Conservation (phyloP, 2,329 filamentous ascomycete species). For the Penicillium thymicola region DNA sequence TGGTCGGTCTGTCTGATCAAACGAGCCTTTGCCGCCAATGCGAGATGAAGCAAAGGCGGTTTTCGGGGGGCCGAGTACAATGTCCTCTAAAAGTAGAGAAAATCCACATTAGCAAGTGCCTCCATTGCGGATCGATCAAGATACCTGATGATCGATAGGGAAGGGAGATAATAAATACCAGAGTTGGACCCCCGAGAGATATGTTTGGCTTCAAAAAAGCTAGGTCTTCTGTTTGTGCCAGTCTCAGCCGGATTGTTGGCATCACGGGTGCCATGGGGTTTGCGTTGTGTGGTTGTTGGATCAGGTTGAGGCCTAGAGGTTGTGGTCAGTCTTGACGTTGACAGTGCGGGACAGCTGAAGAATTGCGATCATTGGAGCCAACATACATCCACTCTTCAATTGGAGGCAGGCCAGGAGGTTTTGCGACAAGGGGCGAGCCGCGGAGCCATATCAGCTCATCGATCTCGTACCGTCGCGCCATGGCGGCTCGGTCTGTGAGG, state of each 20-base stretch:
- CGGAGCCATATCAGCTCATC: conserved; percentile 73
- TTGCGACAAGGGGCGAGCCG: conserved; percentile 77
- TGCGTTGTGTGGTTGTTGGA: conserved; percentile 37
- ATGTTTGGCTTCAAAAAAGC: conserved; percentile 44
- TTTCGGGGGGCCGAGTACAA: conserved; percentile 80
- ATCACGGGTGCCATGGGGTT: conserved; percentile 36
- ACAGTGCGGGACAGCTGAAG: conserved; percentile 8
- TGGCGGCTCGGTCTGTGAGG: conserved; percentile 27
- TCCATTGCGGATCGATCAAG: not conserved
- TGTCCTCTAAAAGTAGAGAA: conserved; percentile 60
- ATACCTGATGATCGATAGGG: not conserved
- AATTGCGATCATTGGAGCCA: conserved; percentile 5
- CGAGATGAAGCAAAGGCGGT: conserved; percentile 77
- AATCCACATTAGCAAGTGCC: conserved; percentile 15
- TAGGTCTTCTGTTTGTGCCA: conserved; percentile 35
- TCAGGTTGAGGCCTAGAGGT: conserved; percentile 42
- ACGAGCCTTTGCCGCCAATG: conserved; percentile 44
- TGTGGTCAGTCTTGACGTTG: conserved; percentile 20
- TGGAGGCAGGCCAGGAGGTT: conserved; percentile 74
- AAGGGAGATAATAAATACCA: conserved; percentile 37
- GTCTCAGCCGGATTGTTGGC: conserved; percentile 35
- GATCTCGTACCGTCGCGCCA: conserved; percentile 64
- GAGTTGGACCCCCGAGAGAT: conserved; percentile 49
- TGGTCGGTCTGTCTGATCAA: conserved; percentile 45
- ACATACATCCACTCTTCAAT: conserved; percentile 91